Base-by-base conservation (phyloP, 2,329 filamentous ascomycete genomes). In the Fusarium musae region DNA sequence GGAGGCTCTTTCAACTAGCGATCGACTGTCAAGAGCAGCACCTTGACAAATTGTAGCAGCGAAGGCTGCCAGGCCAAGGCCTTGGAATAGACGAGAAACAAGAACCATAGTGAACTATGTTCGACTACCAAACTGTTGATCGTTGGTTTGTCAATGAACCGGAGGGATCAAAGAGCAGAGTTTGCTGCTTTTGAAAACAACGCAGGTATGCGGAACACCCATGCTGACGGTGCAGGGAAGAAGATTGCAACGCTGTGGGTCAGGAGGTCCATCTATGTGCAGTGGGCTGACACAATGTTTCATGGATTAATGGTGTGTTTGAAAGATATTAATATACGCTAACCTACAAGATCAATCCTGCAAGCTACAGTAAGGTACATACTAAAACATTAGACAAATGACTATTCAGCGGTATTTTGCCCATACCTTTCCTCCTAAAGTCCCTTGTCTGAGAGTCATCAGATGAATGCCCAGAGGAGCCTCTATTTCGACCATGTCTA, bases 51-150 rank as follows among this genome's bases (percentile, higher is more conserved):
- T n/a, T 1, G 43, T 59, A 9, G 37, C 50, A 19, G 62, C 69
- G 4, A 73, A 23, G 13, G 46, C 69, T 30, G 50, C 59, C 23
- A 73, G 60, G 13, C 69, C 49, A 42, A 73, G 3, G 47, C 69
- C 56, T 36, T 57, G 57, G 4, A 72, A 28, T 13, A 67, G 47
- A 13, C 59, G 40, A 30, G 61, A 67, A 12, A 70, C 15, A 9
- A 53, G 61, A n/a, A 67, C 50, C 71, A 73, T 73, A 10, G 16
- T 46, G 30, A 39, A 21, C 32, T 43, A 54, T 19, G 19, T 44
- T 40, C 21, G 2, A 16, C 26, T 30, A 19, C 16, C 23, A 57
- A 34, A 10, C 13, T 43, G 3, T 12, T 13, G 13, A 5, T 21
- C 3, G 32, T 39, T 32, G 17, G 15, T 15, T 21, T 5, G 17